A percentile compares a stretch with the other conserved stretches of the same genome.
Evolutionary conservation across 768 basidiomycete genomes (phyloP).

Genomic region (Cystofilobasidium macerans): DNA sequence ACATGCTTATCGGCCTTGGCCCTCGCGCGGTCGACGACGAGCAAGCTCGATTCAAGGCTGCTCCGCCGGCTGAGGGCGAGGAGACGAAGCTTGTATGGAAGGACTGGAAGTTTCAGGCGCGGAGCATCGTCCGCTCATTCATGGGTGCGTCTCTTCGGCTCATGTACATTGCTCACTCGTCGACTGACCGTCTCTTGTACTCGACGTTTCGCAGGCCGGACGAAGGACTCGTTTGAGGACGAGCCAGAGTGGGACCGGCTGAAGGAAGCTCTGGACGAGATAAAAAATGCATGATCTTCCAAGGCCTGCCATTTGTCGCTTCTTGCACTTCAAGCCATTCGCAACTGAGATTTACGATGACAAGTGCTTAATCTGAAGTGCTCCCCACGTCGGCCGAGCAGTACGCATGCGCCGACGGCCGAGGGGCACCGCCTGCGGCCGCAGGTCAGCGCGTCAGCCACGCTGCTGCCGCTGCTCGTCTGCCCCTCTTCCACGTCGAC

Average conservation of each 20-base stretch:
- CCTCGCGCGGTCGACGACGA: conserved; percentile 44
- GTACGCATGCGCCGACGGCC: too few species aligned
- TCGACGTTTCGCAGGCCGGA: conserved; percentile 14
- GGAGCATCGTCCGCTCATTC: conserved; percentile 78
- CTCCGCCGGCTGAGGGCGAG: conserved; percentile 30
- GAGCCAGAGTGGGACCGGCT: conserved; percentile 72
- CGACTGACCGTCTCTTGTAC: neutral
- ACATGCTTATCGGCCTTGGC: conserved; percentile 71
- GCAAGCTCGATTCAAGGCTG: conserved; percentile 8
- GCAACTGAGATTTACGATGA: too few species aligned
- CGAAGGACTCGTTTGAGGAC: conserved; percentile 53
- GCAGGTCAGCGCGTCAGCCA: too few species aligned
- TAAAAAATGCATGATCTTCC: conserved; percentile 38
- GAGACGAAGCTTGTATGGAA: conserved; percentile 42
- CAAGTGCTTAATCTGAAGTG: too few species aligned
- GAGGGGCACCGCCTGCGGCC: too few species aligned
- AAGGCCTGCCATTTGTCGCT: neutral
- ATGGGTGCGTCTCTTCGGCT: conserved; percentile 50
- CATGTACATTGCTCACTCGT: neutral
- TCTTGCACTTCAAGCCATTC: too few species aligned
- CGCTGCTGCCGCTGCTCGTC: too few species aligned
- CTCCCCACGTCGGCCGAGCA: too few species aligned
- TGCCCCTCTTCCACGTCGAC: too few species aligned
- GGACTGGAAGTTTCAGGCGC: conserved; percentile 72
- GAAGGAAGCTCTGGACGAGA: conserved; percentile 54